phyloP scores from a whole-genome alignment of 2,329 filamentous ascomycete species.

The Xylaria sp. region DNA sequence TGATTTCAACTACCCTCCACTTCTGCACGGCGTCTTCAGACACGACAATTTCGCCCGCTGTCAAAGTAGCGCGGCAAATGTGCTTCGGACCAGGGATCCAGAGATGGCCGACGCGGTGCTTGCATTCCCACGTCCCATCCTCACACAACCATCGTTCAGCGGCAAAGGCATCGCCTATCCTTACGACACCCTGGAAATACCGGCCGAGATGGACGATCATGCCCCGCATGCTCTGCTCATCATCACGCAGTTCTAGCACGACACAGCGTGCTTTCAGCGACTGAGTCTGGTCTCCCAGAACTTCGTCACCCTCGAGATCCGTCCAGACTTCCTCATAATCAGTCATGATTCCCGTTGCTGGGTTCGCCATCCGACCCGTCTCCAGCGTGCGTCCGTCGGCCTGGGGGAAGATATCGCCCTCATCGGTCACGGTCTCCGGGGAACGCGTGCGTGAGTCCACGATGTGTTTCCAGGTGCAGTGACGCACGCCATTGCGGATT shows the following conservation, averaged over 20 bases:
- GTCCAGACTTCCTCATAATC: slow-evolving; percentile 65
- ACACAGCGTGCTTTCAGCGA: slow-evolving; percentile 26
- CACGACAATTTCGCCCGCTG: slow-evolving; percentile 19
- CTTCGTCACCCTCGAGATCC: slow-evolving; percentile 38
- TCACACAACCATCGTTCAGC: slow-evolving; percentile 53
- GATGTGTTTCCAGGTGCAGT: slow-evolving; percentile 53
- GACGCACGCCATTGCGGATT: slow-evolving; percentile 28
- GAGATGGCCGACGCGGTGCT: slow-evolving; percentile 33
- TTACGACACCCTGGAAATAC: slow-evolving; percentile 52
- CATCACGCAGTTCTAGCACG: slow-evolving; percentile 39
- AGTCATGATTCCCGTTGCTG: slow-evolving; percentile 43
- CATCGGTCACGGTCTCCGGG: slow-evolving; percentile 40
- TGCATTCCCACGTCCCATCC: slow-evolving; percentile 34
- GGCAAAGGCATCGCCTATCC: slow-evolving; percentile 38
- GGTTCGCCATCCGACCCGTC: slow-evolving; percentile 55
- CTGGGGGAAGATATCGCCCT: slow-evolving; percentile 49
- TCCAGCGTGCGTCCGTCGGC: slow-evolving; percentile 42
- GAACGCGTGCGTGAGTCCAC: slow-evolving; percentile 48
- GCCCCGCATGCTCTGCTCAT: slow-evolving; percentile 37
- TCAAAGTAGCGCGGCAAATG: slow-evolving; percentile 2
- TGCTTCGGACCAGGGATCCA: slow-evolving; percentile 34
- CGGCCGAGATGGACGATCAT: slow-evolving; percentile 49
- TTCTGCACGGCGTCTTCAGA: slow-evolving; percentile 18
- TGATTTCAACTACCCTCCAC: slow-evolving; percentile 35
- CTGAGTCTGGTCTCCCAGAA: background rate